Percentiles rank a stretch among this genome's conserved stretches.
Conservation (phyloP, 345 rosid species). For the Salix purpurea region DNA sequence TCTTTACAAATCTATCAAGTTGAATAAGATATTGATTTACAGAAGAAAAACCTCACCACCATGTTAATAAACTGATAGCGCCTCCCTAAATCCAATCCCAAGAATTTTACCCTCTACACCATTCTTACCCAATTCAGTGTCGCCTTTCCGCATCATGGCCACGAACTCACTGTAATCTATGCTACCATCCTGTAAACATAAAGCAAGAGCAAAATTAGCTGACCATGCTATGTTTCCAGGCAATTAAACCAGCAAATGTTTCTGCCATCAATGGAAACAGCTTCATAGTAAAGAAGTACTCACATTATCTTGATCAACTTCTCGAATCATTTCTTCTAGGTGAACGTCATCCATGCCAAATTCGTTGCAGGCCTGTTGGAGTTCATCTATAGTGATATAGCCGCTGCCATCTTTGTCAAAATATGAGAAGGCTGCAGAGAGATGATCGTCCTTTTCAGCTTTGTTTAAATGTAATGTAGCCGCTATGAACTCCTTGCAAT, state of each 20-base stretch:
- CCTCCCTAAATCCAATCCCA: conserved; percentile 38
- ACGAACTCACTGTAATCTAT: conserved; percentile 67
- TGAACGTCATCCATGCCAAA: conserved; percentile 48
- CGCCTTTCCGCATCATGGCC: conserved; percentile 63
- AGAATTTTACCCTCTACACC: conserved; percentile 20
- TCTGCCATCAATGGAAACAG: not conserved
- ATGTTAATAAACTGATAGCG: conserved; percentile 35
- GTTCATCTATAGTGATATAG: conserved; percentile 62
- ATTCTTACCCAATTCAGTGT: conserved; percentile 29
- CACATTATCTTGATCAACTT: conserved; percentile 73
- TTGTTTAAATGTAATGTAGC: conserved; percentile 66
- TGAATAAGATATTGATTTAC: not conserved
- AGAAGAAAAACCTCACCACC: not conserved
- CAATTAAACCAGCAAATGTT: not conserved
- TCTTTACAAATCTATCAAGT: not conserved
- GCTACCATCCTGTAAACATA: conserved; percentile 49
- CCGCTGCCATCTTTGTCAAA: conserved; percentile 73
- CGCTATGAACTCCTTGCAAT: conserved; percentile 68
- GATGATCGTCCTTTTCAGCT: conserved; percentile 50
- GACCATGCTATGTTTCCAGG: not conserved
- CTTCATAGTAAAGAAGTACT: conserved; percentile 19
- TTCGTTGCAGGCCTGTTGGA: conserved; percentile 63
- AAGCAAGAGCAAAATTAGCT: not conserved
- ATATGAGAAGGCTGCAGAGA: conserved; percentile 59
- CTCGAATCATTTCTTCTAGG: conserved; percentile 52